Percentiles rank a stretch among this genome's conserved stretches.
Evolutionary conservation across 805 yeast genomes (phyloP).

Genomic region (Debaryomyces castellii): DNA sequence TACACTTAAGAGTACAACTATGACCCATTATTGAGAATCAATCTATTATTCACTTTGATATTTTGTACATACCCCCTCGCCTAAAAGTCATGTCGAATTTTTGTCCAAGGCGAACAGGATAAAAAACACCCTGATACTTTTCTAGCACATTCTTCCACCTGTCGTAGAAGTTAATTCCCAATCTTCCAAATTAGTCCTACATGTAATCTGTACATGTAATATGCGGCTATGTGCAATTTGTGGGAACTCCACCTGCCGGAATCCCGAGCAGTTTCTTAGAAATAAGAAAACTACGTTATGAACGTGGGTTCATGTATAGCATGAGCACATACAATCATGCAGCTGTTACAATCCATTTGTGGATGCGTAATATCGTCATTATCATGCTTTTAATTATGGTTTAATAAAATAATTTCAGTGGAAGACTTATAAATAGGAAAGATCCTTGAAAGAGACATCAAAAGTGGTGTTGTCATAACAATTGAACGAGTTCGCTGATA

Average conservation of each 20-base stretch:
- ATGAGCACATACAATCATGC: neutral
- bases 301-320: neutral
- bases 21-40: neutral
- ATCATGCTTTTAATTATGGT: neutral
- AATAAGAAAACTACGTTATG: neutral
- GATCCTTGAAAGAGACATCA: neutral
- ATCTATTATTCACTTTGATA: neutral
- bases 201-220: neutral
- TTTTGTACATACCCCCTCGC: neutral
- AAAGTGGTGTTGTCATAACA: neutral
- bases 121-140: neutral
- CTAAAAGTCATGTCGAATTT: neutral
- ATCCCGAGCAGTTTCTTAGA: neutral
- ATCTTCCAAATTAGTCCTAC: neutral
- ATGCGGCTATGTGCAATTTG: neutral
- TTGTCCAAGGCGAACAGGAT: neutral
- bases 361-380: slow-evolving; percentile 1
- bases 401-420: neutral
- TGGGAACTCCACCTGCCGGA: neutral
- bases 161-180: neutral
- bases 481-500: neutral
- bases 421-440: neutral
- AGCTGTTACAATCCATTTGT: neutral
- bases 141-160: neutral
- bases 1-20: neutral